Evolutionary conservation across 257 asterid species (phyloP), one percentile per base, ranked within the genome.

Genomic region (Nicotiana attenuata): DNA sequence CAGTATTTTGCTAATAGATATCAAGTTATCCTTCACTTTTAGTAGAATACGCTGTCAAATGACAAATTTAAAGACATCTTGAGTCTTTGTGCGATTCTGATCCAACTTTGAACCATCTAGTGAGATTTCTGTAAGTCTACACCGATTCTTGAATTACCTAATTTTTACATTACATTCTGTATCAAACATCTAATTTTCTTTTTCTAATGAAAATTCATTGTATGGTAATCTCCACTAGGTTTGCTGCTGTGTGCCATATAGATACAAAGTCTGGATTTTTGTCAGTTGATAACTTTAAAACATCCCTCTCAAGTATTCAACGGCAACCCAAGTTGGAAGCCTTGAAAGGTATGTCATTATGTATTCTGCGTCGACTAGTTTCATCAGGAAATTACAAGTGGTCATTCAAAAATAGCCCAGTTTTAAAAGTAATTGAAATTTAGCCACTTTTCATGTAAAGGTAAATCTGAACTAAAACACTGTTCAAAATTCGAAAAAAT

Each of bases 301-400:
- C 89, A 64, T 95, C 98, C 38, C 90, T 96, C 65, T 86, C 93
- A 76, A 86, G 85, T 85, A 78, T 93, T 71, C 97, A 90, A 69
- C 90, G 94, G 83, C 97, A 91, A 71, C 97, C 98, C 82, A 96
- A 96, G 90, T 78, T 94, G 81, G 99, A 94, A 84, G 92, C 91
- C 83, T 77, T 96, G 87, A 92, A 91, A 91, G 98, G 99, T 96
- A 73, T 29, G 61, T 1, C 78, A 14, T 22, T 22, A 45, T 47
- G 20, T 22, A 15, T 22, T 73, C 38, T 10, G 10, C 47, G 16
- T 11, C 5, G 38, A 33, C 20, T 69, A 68, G 29, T 7, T 1
- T 35, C 4, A 22, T 22, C 7, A 22, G 15, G 35, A 4, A 10
- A 4, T n/a, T n/a, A n/a, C n/a, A n/a, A n/a, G n/a, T n/a, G n/a